Base-by-base conservation (phyloP, 2,329 filamentous ascomycete species). In the Bretziella fagacearum region DNA sequence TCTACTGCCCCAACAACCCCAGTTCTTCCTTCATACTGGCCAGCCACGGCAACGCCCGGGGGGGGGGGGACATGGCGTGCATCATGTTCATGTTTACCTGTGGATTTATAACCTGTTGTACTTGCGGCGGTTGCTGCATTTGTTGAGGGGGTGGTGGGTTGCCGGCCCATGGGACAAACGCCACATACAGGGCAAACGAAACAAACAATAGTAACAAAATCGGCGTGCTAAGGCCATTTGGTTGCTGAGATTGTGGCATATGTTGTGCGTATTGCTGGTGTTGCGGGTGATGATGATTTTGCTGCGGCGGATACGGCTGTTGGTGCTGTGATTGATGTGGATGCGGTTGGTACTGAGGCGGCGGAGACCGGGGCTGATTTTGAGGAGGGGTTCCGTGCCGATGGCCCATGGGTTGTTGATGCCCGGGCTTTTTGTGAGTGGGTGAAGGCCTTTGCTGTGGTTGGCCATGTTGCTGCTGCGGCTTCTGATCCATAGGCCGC, bases 141-240 rank as follows among this genome's bases (percentile, higher is more conserved):
- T n/a, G n/a, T n/a, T n/a, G n/a, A n/a, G n/a, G n/a, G n/a, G n/a
- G n/a, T 20, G 17, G 7, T 23, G 46, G 42, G 13, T 40, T 46
- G 22, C 49, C 49, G 10, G 46, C 49, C 42, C 41, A 48, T 13
- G 49, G 49, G 27, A 51, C 49, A 23, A 51, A 51, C 36, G 49
- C 42, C 27, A 51, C 49, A 43, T 51, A 51, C 46, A 51, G 10
- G 13, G 49, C 49, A 43, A 51, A 48, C 10, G 46, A 48, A 8
- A 51, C 46, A 46, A 51, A 51, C 23, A 51, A 39, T 29, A 51
- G 32, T 35, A 51, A 43, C 25, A 48, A 25, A 36, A 48, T 51
- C 10, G 49, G 49, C 36, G 41, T 30, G 32, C 49, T 51, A 23
- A 48, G 33, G 29, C 46, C 46, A 36, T 48, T 48, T 6, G 20